Evolutionary conservation across 1,284 basidiomycete species (phyloP), one percentile per base, ranked within the genome.

Genomic region (Apiotrichum montevideense): DNA sequence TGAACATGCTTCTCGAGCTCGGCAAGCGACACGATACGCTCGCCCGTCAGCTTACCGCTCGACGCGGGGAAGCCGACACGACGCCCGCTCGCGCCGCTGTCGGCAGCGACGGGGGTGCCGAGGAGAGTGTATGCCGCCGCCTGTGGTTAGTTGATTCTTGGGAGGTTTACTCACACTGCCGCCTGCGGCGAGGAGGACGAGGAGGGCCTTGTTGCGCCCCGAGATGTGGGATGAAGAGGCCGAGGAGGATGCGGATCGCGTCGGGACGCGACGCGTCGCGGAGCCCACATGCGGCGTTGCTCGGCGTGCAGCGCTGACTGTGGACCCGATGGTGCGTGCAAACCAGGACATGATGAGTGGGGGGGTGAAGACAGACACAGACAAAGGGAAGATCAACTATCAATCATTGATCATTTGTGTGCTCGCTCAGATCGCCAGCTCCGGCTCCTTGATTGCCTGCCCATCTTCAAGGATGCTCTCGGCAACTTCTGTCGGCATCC

Each of bases 1-100:
- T 52, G 46, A 33, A 49, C 58, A 52, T 72, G 71, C 47, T 67
- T 55, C 32, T 51, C 56, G n/a, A 72, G 57, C 52, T 70, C 70
- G 35, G 49, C 50, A 4, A 61, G 45, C 32, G 50, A 34, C 35
- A 61, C 45, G 33, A 54, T 48, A 32, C 55, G 54, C 37, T 46
- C 52, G 44, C 44, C 44, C n/a, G 44, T 40, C 10, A 53, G 37
- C 37, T 39, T 37, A 3, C 44, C 52, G 10, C 44, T 40, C 43
- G 15, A 39, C 11, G 52, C 52, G 44, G 45, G 44, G 52, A 39
- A 51, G 6, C 13, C 32, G 34, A 46, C 21, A 14, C 44, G 35
- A 21, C 21, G 21, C 21, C 21, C 21, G 21, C 21, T 21, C 21
- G 21, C 21, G 29, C 35, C 44, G 29, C 21, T 15, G 29, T 56